These are phyloP conservation scores for Saturnispora zaruensis DNA, from an alignment of 805 yeast species.

Conservation along the genomic window DNA sequence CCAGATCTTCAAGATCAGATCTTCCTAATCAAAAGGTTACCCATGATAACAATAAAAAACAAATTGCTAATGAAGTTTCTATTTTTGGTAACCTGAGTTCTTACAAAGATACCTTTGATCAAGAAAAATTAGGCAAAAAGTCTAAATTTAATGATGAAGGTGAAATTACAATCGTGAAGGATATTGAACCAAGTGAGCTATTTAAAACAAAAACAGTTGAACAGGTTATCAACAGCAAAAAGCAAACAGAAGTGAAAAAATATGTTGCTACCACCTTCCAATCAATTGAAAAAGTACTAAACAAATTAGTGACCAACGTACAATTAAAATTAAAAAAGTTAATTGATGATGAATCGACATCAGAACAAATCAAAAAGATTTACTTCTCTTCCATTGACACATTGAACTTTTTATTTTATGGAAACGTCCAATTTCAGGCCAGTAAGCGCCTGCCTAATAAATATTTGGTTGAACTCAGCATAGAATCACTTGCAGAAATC, in stretches of 20 bases:
- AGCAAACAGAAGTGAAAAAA: not conserved
- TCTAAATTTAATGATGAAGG: not conserved
- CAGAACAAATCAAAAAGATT: not conserved
- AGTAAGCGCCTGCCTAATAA: constrained; percentile 55
- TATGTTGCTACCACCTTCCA: not conserved
- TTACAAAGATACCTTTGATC: constrained; percentile 9
- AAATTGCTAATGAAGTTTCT: constrained; percentile 6
- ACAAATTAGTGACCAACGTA: not conserved
- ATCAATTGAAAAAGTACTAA: not conserved
- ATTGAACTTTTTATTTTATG: constrained; percentile 6
- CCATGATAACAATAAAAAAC: not conserved
- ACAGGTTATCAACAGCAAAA: not conserved
- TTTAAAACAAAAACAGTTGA: not conserved
- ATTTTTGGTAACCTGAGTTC: constrained; percentile 24
- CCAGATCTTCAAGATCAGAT: constrained; percentile 20
- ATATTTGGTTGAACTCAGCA: constrained; percentile 50
- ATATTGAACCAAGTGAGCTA: constrained; percentile 1
- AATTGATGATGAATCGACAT: constrained; percentile 2
- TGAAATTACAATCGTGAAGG: constrained; percentile 4
- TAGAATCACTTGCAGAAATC: constrained; percentile 51
- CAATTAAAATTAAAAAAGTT: not conserved
- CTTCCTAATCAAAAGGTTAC: constrained; percentile 11
- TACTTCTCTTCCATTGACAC: not conserved
- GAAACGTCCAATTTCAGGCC: constrained; percentile 37
- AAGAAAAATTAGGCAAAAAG: not conserved